Evolutionary conservation across 2,329 filamentous ascomycete genomes (phyloP).

Genomic region (Ambrosiella cleistominuta): DNA sequence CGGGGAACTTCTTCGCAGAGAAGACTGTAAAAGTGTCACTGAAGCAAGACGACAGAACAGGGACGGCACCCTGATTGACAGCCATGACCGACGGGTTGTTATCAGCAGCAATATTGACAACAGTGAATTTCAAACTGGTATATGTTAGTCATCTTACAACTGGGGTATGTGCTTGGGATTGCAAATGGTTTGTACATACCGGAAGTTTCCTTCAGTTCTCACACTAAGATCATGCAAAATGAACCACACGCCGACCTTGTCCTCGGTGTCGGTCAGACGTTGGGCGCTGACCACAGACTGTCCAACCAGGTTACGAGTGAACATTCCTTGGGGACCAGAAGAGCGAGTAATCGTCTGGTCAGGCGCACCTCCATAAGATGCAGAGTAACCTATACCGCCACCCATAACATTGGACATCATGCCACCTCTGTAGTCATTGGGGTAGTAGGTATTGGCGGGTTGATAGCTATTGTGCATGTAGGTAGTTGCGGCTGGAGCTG

Average conservation of each 20-base stretch:
- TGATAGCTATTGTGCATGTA: slow-evolving; percentile 20
- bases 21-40: slow-evolving; percentile 85
- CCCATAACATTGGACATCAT: slow-evolving; percentile 9
- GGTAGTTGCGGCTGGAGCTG: background rate
- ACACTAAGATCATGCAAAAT: slow-evolving; percentile 91
- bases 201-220: slow-evolving; percentile 75
- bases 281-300: slow-evolving; percentile 81
- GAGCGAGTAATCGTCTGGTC: slow-evolving; percentile 20
- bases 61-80: slow-evolving; percentile 59
- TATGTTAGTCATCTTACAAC: background rate
- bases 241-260: slow-evolving; percentile 87
- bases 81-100: slow-evolving; percentile 22
- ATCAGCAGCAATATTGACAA: slow-evolving; percentile 53
- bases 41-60: slow-evolving; percentile 70
- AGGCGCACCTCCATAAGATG: slow-evolving; percentile 17
- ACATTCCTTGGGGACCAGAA: slow-evolving; percentile 59
- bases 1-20: slow-evolving; percentile 95
- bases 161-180: background rate
- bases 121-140: slow-evolving; percentile 45
- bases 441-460: slow-evolving; percentile 16
- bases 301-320: slow-evolving; percentile 85
- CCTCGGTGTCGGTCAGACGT: slow-evolving; percentile 57
- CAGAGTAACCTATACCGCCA: slow-evolving; percentile 5
- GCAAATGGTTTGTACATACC: slow-evolving; percentile 34
- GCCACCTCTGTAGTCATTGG: slow-evolving; percentile 13